Base-by-base conservation (phyloP, 345 rosid genomes). In the Pistacia vera region DNA sequence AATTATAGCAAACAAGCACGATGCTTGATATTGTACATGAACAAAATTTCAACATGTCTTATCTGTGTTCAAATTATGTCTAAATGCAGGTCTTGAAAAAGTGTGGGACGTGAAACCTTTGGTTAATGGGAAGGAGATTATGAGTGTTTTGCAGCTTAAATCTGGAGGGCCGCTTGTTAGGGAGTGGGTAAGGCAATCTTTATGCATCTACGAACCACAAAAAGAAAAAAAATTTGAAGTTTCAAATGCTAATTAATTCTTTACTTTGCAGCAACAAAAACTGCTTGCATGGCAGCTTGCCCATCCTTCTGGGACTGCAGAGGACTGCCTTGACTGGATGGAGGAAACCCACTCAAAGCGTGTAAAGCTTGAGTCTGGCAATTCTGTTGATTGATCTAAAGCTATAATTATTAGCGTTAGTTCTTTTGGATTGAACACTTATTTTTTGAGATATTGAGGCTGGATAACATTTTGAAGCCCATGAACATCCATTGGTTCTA, bases 271-370 rank as follows among this genome's bases (percentile, higher is more conserved):
- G 98, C 97, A 95, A 88, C 90, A 89, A 74, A 91, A 88, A 59
- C 63, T 90, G 60, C 81, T 90, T 8, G 90, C 89, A 56, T 95
- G 98, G 98, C 97, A 95, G 88, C 88, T 95, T 9, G 94, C 93
- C 30, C 82, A 89, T 77, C 94, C 95, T 6, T 71, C 82, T 5
- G 93, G 94, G 36, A 85, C 92, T 41, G 76, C 89, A 0, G 94
- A 93, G 63, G 94, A 95, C 85, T 95, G 95, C 79, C 85, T 91
- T n/a, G 94, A 90, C 28, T 95, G 98, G 98, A 95, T 95, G 95
- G 89, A 77, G 80, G 82, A 90, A 83, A 80, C 87, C 11, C 82
- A 90, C 78, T 79, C 76, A 35, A 95, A 95, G 86, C 90, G 97
- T 8, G 71, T 81, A 68, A 88, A 82, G 83, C 81, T 74, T 59